Evolutionary conservation across 306 rosid species (phyloP).

Genomic region (barrel medic (Medicago truncatula)): DNA sequence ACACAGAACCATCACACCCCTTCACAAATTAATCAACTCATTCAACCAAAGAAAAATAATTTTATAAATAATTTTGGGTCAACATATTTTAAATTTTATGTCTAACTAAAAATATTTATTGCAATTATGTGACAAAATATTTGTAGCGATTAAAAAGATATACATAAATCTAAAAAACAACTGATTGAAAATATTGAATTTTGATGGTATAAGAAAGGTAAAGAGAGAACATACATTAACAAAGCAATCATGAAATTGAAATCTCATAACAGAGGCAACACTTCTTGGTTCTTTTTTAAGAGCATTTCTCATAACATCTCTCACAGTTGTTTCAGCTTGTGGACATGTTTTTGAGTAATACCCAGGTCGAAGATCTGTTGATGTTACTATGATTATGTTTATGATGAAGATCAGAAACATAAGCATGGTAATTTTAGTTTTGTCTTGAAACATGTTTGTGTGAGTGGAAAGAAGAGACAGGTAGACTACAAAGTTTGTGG

Average conservation of each 20-base stretch:
- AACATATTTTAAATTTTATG: too few species aligned
- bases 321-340: conserved; percentile 58
- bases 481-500: background rate
- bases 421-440: background rate
- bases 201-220: background rate
- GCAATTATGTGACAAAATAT: background rate
- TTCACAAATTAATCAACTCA: conserved; percentile 26
- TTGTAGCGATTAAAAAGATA: too few species aligned
- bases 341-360: conserved; percentile 69
- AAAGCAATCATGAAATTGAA: conserved; percentile 90
- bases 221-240: conserved; percentile 54
- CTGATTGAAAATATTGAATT: background rate
- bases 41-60: background rate
- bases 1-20: conserved; percentile 95
- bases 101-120: too few species aligned
- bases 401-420: background rate
- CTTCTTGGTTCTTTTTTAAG: conserved; percentile 67
- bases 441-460: background rate
- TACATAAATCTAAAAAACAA: too few species aligned
- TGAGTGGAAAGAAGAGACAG: background rate
- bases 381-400: background rate
- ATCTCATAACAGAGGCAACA: conserved; percentile 86
- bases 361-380: conserved; percentile 9
- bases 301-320: conserved; percentile 68
- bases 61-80: background rate